phyloP scores from a whole-genome alignment of 106 monocot genomes.

The Agapanthus africanus region DNA sequence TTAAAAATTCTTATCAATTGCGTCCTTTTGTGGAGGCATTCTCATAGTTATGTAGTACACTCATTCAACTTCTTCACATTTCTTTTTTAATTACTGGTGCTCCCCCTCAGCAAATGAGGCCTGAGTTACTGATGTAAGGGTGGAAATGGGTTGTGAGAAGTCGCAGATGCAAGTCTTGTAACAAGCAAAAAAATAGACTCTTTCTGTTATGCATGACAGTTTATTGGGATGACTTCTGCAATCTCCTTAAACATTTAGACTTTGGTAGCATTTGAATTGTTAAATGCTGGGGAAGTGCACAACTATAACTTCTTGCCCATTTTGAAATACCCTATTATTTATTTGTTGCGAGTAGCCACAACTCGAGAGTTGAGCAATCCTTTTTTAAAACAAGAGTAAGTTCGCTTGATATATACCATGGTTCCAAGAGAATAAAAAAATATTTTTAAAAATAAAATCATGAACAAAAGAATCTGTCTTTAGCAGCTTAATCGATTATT shows the following conservation, averaged over 20 bases:
- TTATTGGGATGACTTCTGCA: background rate
- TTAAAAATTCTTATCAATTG: no score
- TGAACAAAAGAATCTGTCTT: background rate
- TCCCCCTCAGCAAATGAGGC: background rate
- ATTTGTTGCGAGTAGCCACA: background rate
- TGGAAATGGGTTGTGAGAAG: no score
- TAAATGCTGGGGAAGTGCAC: no score
- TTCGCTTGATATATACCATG: background rate
- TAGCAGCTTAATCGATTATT: background rate
- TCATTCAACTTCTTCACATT: background rate
- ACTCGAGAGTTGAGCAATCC: background rate
- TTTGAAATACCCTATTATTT: background rate
- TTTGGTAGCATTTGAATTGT: background rate
- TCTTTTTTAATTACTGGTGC: background rate
- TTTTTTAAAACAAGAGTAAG: background rate
- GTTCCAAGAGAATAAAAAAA: background rate
- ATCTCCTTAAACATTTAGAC: no score
- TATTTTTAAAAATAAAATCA: background rate
- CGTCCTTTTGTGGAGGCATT: background rate
- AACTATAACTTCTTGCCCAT: background rate
- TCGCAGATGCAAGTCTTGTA: no score
- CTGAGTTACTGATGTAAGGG: no score
- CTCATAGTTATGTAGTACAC: background rate
- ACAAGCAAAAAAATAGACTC: no score
- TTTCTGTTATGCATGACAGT: background rate